These are phyloP conservation scores for Cutaneotrichosporon sp. DNA, from an alignment of 1,284 basidiomycete species.

Conservation along the genomic window DNA sequence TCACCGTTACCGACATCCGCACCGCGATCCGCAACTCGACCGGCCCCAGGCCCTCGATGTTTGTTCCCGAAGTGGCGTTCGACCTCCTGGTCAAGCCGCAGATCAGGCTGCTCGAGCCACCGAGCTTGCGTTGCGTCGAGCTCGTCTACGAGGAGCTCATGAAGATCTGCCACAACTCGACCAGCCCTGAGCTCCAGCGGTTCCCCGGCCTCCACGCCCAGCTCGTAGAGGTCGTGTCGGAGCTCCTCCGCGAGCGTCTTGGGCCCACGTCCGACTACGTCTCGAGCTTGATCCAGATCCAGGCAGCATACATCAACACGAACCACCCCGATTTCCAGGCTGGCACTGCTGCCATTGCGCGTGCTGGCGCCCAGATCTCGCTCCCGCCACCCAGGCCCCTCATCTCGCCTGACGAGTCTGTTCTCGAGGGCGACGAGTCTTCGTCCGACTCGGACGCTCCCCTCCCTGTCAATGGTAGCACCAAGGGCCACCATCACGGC, in stretches of 20 bases:
- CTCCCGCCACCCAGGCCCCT: constrained; percentile 30
- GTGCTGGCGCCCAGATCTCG: constrained; percentile 39
- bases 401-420: constrained; percentile 31
- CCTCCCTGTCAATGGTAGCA: constrained; percentile 58
- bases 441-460: constrained; percentile 46
- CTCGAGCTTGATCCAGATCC: constrained; percentile 92
- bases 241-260: constrained; percentile 88
- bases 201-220: constrained; percentile 93
- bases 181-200: constrained; percentile 86
- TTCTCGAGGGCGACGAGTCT: constrained; percentile 45
- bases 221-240: constrained; percentile 95
- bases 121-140: constrained; percentile 92
- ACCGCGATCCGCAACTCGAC: constrained; percentile 99
- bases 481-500: constrained; percentile 57
- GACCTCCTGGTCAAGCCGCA: constrained; percentile 98
- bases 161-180: constrained; percentile 99
- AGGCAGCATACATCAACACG: constrained; percentile 93
- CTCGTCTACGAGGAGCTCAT: constrained; percentile 98
- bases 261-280: constrained; percentile 96
- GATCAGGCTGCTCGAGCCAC: constrained; percentile 92
- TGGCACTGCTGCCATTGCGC: constrained; percentile 52
- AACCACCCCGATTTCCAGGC: constrained; percentile 54
- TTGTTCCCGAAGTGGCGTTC: constrained; percentile 96
- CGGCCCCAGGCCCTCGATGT: constrained; percentile 90
- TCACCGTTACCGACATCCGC: constrained; percentile 92